Base-by-base conservation (phyloP, 495 filamentous ascomycete species). In the Penicillium daleae region DNA sequence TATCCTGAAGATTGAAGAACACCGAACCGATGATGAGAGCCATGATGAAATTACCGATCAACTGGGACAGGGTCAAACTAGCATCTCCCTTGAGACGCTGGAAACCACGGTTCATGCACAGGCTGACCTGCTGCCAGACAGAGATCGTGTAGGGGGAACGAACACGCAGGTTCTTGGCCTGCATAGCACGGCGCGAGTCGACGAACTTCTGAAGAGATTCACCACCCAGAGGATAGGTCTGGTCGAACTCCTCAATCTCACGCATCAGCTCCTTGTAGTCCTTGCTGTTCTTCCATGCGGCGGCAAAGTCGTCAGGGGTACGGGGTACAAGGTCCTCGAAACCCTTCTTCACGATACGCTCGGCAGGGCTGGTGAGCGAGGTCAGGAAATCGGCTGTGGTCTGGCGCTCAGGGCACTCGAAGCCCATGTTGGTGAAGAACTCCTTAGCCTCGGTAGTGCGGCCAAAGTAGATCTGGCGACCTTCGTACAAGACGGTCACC, bases 11-110 rank as follows among this genome's bases (percentile, higher is more conserved):
- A 63, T 96, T 90, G 78, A 87, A 97, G 80, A 97, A 98, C 57
- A 97, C 90, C 70, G 87, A 91, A 51, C 89, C 87, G 71, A 97
- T 88, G 71, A 98, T 89, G 57, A 98, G 80, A 39, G 92, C 84
- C 86, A 96, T 90, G 65, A 87, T 78, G 57, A 86, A 82, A 71
- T 97, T 95, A 55, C 88, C 91, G 64, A 97, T 84, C n/a, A 96
- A 78, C 48, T 86, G 80, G 6, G 85, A 86, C 24, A 96, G 60
- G 2, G 90, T 90, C 66, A 96, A 78, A 72, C 84, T 91, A 37
- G 89, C 86, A 69, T 97, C 93, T 42, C 89, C 90, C 54, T 77
- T 82, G 4, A 97, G 78, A 42, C 83, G 79, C 62, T 85, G 81
- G 66, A 84, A 86, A 0, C 78, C 82, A 40, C 86, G 78, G 26